These are phyloP conservation scores for Penicillium sp. DNA, from an alignment of 2,329 filamentous ascomycete species.

Conservation along the genomic window DNA sequence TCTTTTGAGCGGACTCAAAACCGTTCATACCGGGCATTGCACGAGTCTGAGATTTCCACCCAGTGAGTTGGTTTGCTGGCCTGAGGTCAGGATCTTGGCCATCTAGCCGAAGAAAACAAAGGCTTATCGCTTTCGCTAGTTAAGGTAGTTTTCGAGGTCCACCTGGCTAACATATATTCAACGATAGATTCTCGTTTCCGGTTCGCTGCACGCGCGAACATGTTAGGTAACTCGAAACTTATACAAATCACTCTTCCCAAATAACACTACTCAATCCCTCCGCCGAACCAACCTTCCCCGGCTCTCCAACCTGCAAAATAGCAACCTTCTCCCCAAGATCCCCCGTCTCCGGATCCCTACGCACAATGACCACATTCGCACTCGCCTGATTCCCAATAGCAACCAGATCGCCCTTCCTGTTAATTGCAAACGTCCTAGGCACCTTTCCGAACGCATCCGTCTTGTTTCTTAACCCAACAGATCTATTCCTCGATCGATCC, in stretches of 20 bases:
- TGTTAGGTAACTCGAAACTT: not conserved
- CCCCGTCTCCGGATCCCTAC: slow-evolving; percentile 57
- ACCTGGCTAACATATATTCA: too few species aligned
- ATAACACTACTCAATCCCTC: slow-evolving; percentile 35
- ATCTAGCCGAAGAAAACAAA: too few species aligned
- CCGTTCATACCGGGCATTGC: too few species aligned
- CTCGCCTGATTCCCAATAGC: slow-evolving; percentile 62
- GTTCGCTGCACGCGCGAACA: too few species aligned
- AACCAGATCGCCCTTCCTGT: slow-evolving; percentile 57
- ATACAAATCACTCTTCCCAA: slow-evolving; percentile 28
- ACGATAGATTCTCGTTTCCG: too few species aligned
- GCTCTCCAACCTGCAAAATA: slow-evolving; percentile 27
- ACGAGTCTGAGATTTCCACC: too few species aligned
- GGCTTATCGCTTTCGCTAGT: too few species aligned
- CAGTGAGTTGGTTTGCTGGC: too few species aligned
- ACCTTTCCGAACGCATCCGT: slow-evolving; percentile 59
- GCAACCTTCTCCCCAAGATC: slow-evolving; percentile 46
- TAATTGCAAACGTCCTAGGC: slow-evolving; percentile 65
- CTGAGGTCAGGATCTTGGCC: too few species aligned
- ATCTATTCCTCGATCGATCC: slow-evolving; percentile 49
- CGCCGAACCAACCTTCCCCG: slow-evolving; percentile 22
- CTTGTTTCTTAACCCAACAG: slow-evolving; percentile 52
- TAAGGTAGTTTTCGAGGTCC: too few species aligned
- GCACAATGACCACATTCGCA: slow-evolving; percentile 56
- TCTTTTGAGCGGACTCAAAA: too few species aligned